Conservation (phyloP, 139 green algal species). For the Monoraphidium neglectum region DNA sequence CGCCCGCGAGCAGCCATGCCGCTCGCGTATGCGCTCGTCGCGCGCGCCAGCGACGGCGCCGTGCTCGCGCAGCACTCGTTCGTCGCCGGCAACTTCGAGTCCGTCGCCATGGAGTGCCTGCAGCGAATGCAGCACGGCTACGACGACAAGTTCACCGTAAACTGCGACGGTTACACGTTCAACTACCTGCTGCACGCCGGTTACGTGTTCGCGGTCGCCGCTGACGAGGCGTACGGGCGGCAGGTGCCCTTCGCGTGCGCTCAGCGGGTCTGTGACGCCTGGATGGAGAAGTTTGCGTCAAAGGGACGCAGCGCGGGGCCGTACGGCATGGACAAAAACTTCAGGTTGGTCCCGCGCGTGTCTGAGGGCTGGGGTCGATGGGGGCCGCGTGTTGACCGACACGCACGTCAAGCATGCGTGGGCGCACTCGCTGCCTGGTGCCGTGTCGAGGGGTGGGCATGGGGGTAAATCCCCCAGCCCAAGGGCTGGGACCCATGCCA, state of each 20-base stretch:
- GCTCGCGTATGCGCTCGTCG: slow-evolving; percentile 86
- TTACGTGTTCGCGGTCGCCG: slow-evolving; percentile 86
- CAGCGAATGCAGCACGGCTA: slow-evolving; percentile 28
- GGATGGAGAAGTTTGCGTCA: slow-evolving; percentile 49
- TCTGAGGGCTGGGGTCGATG: too few species aligned
- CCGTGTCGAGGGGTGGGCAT: too few species aligned
- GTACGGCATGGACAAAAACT: slow-evolving; percentile 82
- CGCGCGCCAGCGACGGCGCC: slow-evolving; percentile 60
- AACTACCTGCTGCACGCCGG: slow-evolving; percentile 83
- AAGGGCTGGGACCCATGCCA: too few species aligned
- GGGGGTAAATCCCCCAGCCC: too few species aligned
- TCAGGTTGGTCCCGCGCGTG: slow-evolving; percentile 47
- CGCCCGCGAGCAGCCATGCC: too few species aligned
- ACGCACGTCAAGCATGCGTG: too few species aligned
- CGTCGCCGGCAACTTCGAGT: slow-evolving; percentile 89
- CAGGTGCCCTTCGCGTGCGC: slow-evolving; percentile 96
- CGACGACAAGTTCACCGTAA: slow-evolving; percentile 74
- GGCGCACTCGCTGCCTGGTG: too few species aligned
- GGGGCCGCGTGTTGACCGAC: too few species aligned
- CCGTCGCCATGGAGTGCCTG: slow-evolving; percentile 87
- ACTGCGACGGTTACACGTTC: slow-evolving; percentile 81
- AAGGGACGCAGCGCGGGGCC: slow-evolving; percentile 69
- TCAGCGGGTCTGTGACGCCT: slow-evolving; percentile 75
- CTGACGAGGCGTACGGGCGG: slow-evolving; percentile 85
- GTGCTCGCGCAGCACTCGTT: slow-evolving; percentile 79